A percentile compares a stretch with the other conserved stretches of the same genome.
Evolutionary conservation across 805 yeast species (phyloP).

Genomic region (Cyberlindnera mississippiensis): DNA sequence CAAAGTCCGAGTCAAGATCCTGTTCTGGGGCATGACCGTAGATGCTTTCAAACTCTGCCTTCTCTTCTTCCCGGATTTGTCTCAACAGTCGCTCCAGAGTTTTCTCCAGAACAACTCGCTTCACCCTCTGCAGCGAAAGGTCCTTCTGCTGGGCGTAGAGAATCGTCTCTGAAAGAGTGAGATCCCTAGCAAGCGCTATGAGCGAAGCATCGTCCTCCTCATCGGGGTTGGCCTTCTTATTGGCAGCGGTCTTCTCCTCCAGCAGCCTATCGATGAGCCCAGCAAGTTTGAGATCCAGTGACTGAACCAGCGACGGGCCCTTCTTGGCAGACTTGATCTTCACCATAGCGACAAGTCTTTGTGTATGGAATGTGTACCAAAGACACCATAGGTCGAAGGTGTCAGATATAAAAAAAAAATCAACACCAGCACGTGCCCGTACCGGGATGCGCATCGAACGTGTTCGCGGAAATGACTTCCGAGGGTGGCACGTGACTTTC

Average conservation of each 20-base stretch:
- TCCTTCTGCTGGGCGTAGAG: conserved; percentile 62
- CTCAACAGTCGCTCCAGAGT: conserved; percentile 58
- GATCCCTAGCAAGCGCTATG: conserved; percentile 60
- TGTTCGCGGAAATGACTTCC: not conserved
- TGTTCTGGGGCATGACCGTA: conserved; percentile 20
- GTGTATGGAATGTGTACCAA: no score
- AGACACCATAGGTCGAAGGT: not conserved
- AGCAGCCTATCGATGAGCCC: conserved; percentile 52
- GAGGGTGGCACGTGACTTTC: not conserved
- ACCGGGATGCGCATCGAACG: not conserved
- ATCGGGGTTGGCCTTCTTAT: conserved; percentile 30
- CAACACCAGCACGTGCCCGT: not conserved
- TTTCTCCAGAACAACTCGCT: conserved; percentile 57
- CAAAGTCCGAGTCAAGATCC: conserved; percentile 35
- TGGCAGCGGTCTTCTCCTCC: conserved; percentile 54
- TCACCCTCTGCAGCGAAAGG: conserved; percentile 62
- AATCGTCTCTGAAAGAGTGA: conserved; percentile 48
- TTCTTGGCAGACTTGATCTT: conserved; percentile 27
- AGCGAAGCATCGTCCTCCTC: conserved; percentile 32
- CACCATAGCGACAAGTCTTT: conserved; percentile 26
- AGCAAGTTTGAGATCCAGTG: conserved; percentile 54
- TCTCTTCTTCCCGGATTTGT: conserved; percentile 56
- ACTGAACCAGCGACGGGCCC: conserved; percentile 24
- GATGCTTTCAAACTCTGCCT: conserved; percentile 38
- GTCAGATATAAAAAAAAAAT: not conserved